These are phyloP conservation scores for Leucogyrophana mollusca DNA, from an alignment of 768 basidiomycete genomes.

Conservation along the genomic window DNA sequence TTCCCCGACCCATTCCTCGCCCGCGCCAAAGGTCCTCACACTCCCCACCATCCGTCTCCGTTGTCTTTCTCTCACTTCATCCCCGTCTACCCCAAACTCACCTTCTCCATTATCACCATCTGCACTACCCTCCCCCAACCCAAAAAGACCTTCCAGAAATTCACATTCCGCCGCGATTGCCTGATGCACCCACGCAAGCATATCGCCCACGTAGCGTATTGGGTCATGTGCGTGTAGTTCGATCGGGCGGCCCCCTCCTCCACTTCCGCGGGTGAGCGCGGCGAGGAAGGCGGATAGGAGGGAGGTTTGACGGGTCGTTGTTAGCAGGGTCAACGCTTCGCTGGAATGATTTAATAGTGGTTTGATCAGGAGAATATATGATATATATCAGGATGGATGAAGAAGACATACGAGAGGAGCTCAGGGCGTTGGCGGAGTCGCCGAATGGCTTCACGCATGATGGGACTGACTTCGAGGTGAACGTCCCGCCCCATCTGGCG, in stretches of 20 bases:
- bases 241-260: constrained; percentile 83
- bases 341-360: constrained; percentile 38
- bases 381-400: not conserved
- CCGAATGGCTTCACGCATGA: constrained; percentile 69
- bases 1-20: constrained; percentile 78
- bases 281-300: constrained; percentile 81
- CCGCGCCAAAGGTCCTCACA: constrained; percentile 57
- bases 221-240: constrained; percentile 99
- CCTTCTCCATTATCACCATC: constrained; percentile 34
- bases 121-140: constrained; percentile 52
- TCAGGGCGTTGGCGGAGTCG: constrained; percentile 78
- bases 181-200: constrained; percentile 99
- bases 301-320: constrained; percentile 78
- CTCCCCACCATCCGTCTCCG: constrained; percentile 71
- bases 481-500: constrained; percentile 72
- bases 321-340: constrained; percentile 75
- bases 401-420: constrained; percentile 44
- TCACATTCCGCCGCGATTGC: constrained; percentile 93
- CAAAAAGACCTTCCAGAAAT: constrained; percentile 87
- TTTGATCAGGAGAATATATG: too few relatives aligned
- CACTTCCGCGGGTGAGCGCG: constrained; percentile 86
- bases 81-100: not conserved
- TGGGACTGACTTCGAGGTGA: constrained; percentile 63
- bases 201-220: constrained; percentile 93
- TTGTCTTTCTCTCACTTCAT: not conserved